Conservation (phyloP, 306 rosid genomes). For the Trifolium pratense region DNA sequence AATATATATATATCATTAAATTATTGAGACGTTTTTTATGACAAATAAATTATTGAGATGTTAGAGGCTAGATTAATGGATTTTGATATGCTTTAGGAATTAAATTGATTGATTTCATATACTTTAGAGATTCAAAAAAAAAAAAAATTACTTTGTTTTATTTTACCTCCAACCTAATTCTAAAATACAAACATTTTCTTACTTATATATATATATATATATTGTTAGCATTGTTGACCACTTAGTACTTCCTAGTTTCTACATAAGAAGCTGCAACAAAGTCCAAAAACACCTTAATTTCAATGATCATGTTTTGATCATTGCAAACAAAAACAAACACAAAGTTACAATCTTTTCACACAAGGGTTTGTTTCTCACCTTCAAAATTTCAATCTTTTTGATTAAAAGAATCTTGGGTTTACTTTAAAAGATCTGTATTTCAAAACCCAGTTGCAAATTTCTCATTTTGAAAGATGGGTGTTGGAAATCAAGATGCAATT, state of each 20-base stretch:
- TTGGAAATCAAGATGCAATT: conserved; percentile 71
- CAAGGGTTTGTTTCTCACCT: conserved; percentile 3
- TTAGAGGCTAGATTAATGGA: too few relatives aligned
- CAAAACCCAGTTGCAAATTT: conserved; percentile 42
- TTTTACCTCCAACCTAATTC: too few relatives aligned
- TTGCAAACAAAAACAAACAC: background rate
- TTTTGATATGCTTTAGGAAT: too few relatives aligned
- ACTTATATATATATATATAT: background rate
- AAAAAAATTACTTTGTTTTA: too few relatives aligned
- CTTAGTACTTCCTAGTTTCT: background rate
- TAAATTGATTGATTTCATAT: too few relatives aligned
- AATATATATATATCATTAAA: too few relatives aligned
- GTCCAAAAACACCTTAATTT: background rate
- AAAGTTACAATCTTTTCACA: background rate
- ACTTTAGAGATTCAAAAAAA: too few relatives aligned
- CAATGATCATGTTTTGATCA: background rate
- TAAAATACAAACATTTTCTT: background rate
- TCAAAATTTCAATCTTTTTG: background rate
- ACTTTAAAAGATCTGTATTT: conserved; percentile 31
- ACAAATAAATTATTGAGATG: too few relatives aligned
- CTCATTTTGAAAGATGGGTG: conserved; percentile 58
- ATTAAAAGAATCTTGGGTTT: background rate
- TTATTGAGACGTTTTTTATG: too few relatives aligned
- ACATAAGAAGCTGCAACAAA: background rate
- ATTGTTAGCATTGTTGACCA: background rate